These are phyloP conservation scores for Beauveria medogensis DNA, from an alignment of 2,329 filamentous ascomycete species.

Conservation along the genomic window DNA sequence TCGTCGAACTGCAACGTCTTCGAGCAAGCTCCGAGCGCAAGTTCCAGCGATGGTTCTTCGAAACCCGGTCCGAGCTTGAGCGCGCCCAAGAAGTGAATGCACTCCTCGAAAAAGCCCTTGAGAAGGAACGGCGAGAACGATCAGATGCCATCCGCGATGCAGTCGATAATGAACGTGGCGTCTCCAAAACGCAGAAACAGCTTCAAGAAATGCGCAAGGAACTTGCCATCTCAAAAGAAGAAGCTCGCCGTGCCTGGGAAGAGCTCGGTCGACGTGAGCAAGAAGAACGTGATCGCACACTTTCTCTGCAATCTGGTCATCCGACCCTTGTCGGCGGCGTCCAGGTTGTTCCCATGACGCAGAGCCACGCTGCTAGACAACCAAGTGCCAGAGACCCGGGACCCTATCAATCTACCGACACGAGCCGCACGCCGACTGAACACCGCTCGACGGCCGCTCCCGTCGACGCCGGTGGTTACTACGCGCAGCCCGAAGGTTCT, in stretches of 20 bases:
- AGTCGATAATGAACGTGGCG: slow-evolving; percentile 60
- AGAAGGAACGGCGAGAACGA: slow-evolving; percentile 63
- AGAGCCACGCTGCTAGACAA: slow-evolving; percentile 53
- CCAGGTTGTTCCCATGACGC: slow-evolving; percentile 89
- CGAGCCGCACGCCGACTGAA: slow-evolving; percentile 2
- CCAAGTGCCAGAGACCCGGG: slow-evolving; percentile 33
- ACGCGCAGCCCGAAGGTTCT: not conserved
- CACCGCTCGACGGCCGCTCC: not conserved
- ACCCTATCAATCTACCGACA: slow-evolving; percentile 21
- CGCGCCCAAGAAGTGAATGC: slow-evolving; percentile 73
- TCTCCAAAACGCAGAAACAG: slow-evolving; percentile 68
- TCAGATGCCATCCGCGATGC: slow-evolving; percentile 59
- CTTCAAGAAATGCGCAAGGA: slow-evolving; percentile 90
- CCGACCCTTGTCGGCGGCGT: slow-evolving; percentile 88
- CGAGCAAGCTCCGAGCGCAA: slow-evolving; percentile 94
- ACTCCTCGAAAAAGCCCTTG: slow-evolving; percentile 67
- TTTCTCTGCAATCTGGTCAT: slow-evolving; percentile 77
- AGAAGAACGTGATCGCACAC: slow-evolving; percentile 79
- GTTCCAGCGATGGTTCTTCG: slow-evolving; percentile 98
- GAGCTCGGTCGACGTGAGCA: slow-evolving; percentile 89
- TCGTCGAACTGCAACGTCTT: slow-evolving; percentile 89
- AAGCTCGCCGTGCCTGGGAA: slow-evolving; percentile 93
- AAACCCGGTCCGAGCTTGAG: slow-evolving; percentile 83
- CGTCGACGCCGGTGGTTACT: not conserved
- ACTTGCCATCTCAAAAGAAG: slow-evolving; percentile 88